Base-by-base conservation (phyloP, 768 basidiomycete genomes). In the Cyathus striatus region DNA sequence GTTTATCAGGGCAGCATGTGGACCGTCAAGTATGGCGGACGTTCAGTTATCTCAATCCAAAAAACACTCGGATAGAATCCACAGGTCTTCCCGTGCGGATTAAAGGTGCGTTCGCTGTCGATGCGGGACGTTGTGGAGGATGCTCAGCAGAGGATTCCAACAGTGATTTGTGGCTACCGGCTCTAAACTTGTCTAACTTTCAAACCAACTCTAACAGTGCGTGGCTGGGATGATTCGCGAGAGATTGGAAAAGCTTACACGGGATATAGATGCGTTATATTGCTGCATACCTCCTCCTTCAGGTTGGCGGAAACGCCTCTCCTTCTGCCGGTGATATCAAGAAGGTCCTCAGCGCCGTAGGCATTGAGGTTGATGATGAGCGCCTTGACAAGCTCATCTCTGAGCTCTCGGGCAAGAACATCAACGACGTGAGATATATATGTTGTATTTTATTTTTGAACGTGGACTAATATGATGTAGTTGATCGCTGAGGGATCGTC, bases 251-350 rank as follows among this genome's bases (percentile, higher is more conserved):
- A n/a, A n/a, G n/a, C n/a, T n/a, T n/a, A n/a, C n/a, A n/a, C n/a
- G n/a, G n/a, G n/a, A 30, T 9, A 23, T 53, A 88, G 86, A 92
- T 92, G 90, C 88, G 88, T 69, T 72, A 92, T 62, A 73, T 97
- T 66, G 94, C 92, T 71, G 90, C 92, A 53, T 98, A 96, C 77
- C 83, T 99, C 47, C 91, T 99, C 64, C 92, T 97, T 71, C 86
- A 88, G 66, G 78, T 82, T 62, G 96, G 92, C 53, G 96, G 96
- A 43, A 97, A 97, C 60, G 69, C 83, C 57, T 79, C 77, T 49
- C 94, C 96, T 50, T 82, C 85, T 47, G 89, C 88, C 42, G 76
- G 58, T 36, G 94, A 97, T 63, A 75, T 99, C 72, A 91, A 83
- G 72, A 83, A 83, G 57, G 81, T 98, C 59, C 83, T 99, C 54